Base-by-base conservation (phyloP, 2,329 filamentous ascomycete genomes). In the Alternaria gansuensis region DNA sequence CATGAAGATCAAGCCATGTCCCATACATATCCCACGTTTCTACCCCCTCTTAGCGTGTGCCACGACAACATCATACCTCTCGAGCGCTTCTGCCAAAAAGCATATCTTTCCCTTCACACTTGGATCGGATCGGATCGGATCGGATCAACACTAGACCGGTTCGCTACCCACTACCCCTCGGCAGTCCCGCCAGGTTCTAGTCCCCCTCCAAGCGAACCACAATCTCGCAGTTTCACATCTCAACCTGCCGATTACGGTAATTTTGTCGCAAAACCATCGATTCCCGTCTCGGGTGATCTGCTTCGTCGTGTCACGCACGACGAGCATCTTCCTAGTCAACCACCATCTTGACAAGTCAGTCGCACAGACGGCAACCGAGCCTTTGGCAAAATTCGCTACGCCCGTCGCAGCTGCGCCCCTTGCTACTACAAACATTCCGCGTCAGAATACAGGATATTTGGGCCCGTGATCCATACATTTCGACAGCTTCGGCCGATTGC, bases 221-320 rank as follows among this genome's bases (percentile, higher is more conserved):
- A 14, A 55, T 55, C 46, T 48, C 14, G 55, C 55, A 34, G 40
- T 29, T 51, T 48, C 43, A 62, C 41, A 46, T 57, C 46, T 52
- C 59, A 71, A 71, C 48, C 46, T 72, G 41, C 69, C 61, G 26
- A 29, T 62, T 69, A 6, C 17, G 67, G 68, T 51, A 72, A 60
- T n/a, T 61, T 29, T 17, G 21, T 31, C 14, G 28, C 37, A 57
- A 58, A 67, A 61, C 60, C 57, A 54, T 71, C 45, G 64, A 71
- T 66, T 56, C 14, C 58, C 43, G 60, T 59, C 66, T 63, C 65
- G 67, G 63, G 63, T 66, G 67, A 72, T 72, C 68, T 65, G 57
- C 65, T 59, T 61, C 37, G 62, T 67, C 62, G 68, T 64, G 65
- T 31, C 51, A 14, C 17, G 26, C 24, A 4, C 28, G 44, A 40